Percentiles rank a stretch among this genome's conserved stretches.
phyloP scores from a whole-genome alignment of 1,284 basidiomycete genomes.

The Malassezia sp. region DNA sequence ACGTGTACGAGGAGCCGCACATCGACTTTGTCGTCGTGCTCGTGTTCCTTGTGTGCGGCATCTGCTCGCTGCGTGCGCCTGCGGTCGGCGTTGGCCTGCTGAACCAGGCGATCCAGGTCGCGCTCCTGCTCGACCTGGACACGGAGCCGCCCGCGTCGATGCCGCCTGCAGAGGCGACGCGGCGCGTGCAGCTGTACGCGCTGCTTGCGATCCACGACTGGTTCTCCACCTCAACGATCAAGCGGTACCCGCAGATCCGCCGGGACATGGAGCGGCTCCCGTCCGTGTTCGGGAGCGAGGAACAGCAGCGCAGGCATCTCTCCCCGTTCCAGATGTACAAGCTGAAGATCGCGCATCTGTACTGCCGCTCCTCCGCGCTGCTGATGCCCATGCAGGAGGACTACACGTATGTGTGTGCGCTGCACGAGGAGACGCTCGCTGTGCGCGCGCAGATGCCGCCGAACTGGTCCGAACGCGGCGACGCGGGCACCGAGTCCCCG shows the following conservation, averaged over 20 bases:
- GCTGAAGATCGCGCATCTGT: slow-evolving; percentile 21
- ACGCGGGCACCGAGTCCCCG: neutral
- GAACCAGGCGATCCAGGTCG: slow-evolving; percentile 24
- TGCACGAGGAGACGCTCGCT: slow-evolving; percentile 21
- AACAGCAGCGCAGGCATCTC: slow-evolving; percentile 14
- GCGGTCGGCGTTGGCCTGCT: slow-evolving; percentile 21
- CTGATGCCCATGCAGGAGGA: slow-evolving; percentile 25
- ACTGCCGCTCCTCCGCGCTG: slow-evolving; percentile 20
- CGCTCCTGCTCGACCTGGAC: slow-evolving; percentile 28
- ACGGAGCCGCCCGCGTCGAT: slow-evolving; percentile 25
- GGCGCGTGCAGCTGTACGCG: slow-evolving; percentile 27
- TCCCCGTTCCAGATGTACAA: neutral
- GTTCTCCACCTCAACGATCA: slow-evolving; percentile 10
- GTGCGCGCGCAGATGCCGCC: neutral
- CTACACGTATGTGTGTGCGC: slow-evolving; percentile 25
- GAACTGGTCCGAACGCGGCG: neutral
- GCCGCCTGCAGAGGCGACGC: slow-evolving; percentile 20
- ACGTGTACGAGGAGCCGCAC: slow-evolving; percentile 29
- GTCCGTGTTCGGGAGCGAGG: slow-evolving; percentile 13
- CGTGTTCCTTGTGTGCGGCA: slow-evolving; percentile 13
- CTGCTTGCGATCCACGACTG: slow-evolving; percentile 25
- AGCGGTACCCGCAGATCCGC: slow-evolving; percentile 7
- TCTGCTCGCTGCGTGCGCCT: slow-evolving; percentile 23
- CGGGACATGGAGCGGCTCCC: slow-evolving; percentile 7
- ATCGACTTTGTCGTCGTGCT: slow-evolving; percentile 26